Percentiles rank a stretch among this genome's conserved stretches.
Evolutionary conservation across 192 early-diverging fungal genomes (phyloP).

Genomic region (Coemansia umbellata): DNA sequence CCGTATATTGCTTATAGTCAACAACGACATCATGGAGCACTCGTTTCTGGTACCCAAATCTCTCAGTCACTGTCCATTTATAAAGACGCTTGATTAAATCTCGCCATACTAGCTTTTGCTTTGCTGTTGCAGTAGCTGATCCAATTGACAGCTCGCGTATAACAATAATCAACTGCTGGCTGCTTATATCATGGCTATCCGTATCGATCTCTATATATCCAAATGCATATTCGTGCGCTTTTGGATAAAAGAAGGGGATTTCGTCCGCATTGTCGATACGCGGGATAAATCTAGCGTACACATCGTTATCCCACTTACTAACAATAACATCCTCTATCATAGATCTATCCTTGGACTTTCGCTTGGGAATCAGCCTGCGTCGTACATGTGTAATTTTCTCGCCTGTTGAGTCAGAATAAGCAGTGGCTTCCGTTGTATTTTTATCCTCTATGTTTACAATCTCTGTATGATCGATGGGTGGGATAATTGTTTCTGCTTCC

Average conservation of each 20-base stretch:
- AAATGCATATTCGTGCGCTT: conserved; percentile 33
- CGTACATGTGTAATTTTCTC: conserved; percentile 7
- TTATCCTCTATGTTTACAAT: conserved; percentile 1
- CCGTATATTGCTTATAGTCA: conserved; percentile 61
- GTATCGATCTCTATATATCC: conserved; percentile 10
- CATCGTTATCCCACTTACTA: neutral
- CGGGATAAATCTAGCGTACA: conserved; percentile 34
- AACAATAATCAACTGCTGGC: conserved; percentile 13
- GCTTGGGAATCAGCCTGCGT: conserved; percentile 41
- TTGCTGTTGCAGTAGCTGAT: conserved; percentile 25
- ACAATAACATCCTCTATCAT: conserved; percentile 39
- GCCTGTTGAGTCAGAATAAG: neutral
- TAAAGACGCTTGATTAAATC: conserved; percentile 62
- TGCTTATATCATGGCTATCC: neutral
- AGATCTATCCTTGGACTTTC: conserved; percentile 29
- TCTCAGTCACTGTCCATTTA: conserved; percentile 71
- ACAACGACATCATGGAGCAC: conserved; percentile 68
- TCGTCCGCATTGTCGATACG: neutral
- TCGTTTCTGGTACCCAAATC: conserved; percentile 69
- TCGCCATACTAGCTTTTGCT: conserved; percentile 58
- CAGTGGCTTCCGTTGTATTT: neutral
- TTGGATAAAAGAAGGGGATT: conserved; percentile 52
- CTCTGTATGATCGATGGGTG: conserved; percentile 56
- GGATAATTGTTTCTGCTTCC: conserved; percentile 58
- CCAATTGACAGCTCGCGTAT: conserved; percentile 16